Evolutionary conservation across 2,329 filamentous ascomycete genomes (phyloP).

Genomic region (Lasiodiplodia theobromae): DNA sequence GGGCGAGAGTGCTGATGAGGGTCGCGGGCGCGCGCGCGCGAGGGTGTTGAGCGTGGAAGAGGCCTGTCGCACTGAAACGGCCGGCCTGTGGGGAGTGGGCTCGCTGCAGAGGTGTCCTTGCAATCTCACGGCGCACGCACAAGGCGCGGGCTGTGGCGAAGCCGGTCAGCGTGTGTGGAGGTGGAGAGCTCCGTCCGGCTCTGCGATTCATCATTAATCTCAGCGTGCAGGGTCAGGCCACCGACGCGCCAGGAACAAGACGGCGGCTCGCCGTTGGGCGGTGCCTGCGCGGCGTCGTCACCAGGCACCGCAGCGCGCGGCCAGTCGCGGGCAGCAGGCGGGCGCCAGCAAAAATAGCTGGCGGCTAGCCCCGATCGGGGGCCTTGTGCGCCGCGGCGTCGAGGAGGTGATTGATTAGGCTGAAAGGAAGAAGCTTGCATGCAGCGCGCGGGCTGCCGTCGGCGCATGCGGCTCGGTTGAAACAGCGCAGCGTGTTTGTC

Average conservation of each 20-base stretch:
- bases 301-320: not conserved
- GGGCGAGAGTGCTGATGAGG: not conserved
- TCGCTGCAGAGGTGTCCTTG: constrained; percentile 18
- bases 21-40: not conserved
- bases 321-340: not conserved
- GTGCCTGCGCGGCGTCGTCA: not conserved
- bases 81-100: constrained; percentile 19
- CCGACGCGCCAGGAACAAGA: constrained; percentile 15
- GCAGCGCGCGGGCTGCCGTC: constrained; percentile 3
- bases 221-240: constrained; percentile 24
- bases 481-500: constrained; percentile 22
- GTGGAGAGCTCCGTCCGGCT: constrained; percentile 24
- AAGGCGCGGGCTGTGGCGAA: constrained; percentile 26
- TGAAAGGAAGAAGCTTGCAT: constrained; percentile 20
- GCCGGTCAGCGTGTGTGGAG: constrained; percentile 15
- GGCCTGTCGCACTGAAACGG: constrained; percentile 23
- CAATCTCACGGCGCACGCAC: constrained; percentile 25
- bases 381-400: constrained; percentile 12
- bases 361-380: constrained; percentile 19
- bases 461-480: constrained; percentile 27
- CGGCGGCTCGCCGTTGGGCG: not conserved
- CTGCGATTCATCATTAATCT: constrained; percentile 28
- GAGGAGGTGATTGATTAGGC: constrained; percentile 1
- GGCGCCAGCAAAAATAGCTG: constrained; percentile 12
- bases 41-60: constrained; percentile 18